Evolutionary conservation across 768 basidiomycete species (phyloP).

Genomic region (Tubosaeta brunneosetosa): DNA sequence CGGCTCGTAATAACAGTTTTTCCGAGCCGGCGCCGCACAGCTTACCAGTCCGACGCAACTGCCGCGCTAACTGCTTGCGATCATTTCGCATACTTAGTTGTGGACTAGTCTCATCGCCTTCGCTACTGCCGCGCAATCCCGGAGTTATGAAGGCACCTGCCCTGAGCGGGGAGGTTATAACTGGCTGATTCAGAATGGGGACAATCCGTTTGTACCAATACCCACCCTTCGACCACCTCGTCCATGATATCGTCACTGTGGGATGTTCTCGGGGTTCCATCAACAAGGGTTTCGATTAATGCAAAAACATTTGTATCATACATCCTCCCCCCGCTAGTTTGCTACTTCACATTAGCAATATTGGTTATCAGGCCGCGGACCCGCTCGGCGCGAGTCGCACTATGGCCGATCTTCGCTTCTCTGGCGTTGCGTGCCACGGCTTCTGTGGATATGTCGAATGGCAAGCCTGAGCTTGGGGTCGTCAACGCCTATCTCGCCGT

Average conservation of each 20-base stretch:
- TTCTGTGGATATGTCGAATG: constrained; percentile 11
- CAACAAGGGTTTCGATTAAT: constrained; percentile 26
- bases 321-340: constrained; percentile 40
- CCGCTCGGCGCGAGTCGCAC: constrained; percentile 37
- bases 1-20: too few species aligned
- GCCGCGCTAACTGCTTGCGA: too few species aligned
- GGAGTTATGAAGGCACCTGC: neutral
- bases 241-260: neutral
- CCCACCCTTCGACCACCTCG: neutral
- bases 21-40: too few species aligned
- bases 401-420: constrained; percentile 45
- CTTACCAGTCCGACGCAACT: too few species aligned
- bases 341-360: constrained; percentile 45
- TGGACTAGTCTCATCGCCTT: too few species aligned
- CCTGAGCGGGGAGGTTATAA: neutral
- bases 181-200: neutral
- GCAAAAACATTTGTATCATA: constrained; percentile 31
- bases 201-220: neutral
- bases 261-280: constrained; percentile 6
- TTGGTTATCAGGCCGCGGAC: constrained; percentile 49
- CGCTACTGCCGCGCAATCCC: neutral
- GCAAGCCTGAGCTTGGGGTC: neutral
- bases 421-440: constrained; percentile 36
- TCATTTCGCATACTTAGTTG: too few species aligned
- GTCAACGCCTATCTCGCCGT: constrained; percentile 11